phyloP scores from a whole-genome alignment of 257 asterid species.

The Penstemon eatonii region DNA sequence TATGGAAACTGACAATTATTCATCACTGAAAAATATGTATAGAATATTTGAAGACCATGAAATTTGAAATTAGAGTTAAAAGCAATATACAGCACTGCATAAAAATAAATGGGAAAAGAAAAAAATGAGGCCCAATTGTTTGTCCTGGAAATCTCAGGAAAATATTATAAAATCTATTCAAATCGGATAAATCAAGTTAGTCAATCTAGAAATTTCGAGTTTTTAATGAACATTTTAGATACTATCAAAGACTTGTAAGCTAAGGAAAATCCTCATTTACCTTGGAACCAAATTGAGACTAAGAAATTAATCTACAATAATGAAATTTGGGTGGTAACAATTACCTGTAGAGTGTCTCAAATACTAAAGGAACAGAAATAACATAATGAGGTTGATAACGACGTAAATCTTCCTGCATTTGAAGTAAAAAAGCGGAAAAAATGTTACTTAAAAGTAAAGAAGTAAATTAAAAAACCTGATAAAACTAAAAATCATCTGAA shows the following conservation, averaged over 20 bases:
- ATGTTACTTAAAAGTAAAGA: not conserved
- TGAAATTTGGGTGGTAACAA: slow-evolving; percentile 6
- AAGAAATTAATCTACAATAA: not conserved
- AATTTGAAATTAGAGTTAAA: not conserved
- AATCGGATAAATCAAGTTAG: too few species aligned
- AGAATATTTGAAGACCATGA: not conserved
- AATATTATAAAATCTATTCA: too few species aligned
- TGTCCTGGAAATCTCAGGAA: too few species aligned
- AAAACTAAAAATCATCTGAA: not conserved
- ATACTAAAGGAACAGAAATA: slow-evolving; percentile 86
- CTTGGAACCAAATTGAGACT: not conserved
- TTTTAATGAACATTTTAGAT: too few species aligned
- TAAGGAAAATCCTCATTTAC: too few species aligned
- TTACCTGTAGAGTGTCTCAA: slow-evolving; percentile 87
- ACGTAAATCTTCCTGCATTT: slow-evolving; percentile 76
- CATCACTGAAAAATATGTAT: too few species aligned
- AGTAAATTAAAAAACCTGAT: slow-evolving; percentile 1
- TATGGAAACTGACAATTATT: not conserved
- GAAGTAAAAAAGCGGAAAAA: slow-evolving; percentile 22
- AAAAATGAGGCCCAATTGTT: too few species aligned
- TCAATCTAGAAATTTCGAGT: too few species aligned
- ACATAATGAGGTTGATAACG: slow-evolving; percentile 78
- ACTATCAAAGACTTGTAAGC: too few species aligned
- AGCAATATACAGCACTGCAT: not conserved
- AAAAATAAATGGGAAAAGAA: not conserved